Evolutionary conservation across 208 protist genomes (phyloP).

Genomic region (Borovskyia barvae): DNA sequence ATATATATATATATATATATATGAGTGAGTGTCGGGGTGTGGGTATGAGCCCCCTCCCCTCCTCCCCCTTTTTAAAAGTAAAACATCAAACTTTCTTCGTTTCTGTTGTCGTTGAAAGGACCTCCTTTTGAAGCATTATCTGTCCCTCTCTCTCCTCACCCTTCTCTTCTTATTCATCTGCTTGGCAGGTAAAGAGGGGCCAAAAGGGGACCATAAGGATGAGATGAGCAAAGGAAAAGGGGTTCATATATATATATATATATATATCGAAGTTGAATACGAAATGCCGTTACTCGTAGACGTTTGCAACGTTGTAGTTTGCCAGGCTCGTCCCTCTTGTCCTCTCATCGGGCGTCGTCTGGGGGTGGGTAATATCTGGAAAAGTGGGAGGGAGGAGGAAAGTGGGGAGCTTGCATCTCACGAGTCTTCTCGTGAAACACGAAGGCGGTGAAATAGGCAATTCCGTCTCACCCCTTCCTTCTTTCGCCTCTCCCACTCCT

Average conservation of each 20-base stretch:
- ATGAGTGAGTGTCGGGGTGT: not conserved
- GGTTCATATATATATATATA: too few species aligned
- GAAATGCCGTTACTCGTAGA: too few species aligned
- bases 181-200: too few species aligned
- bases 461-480: too few species aligned
- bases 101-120: not conserved
- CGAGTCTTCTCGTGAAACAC: too few species aligned
- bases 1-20: not conserved
- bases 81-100: not conserved
- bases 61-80: not conserved
- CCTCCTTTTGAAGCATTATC: not conserved
- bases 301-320: too few species aligned
- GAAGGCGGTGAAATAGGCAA: too few species aligned
- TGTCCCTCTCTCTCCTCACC: constrained; percentile 16
- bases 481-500: too few species aligned
- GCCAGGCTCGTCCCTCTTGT: not conserved
- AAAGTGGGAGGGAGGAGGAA: not conserved
- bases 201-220: too few species aligned
- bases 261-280: too few species aligned
- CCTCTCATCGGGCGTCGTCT: not conserved
- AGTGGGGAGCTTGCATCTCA: not conserved
- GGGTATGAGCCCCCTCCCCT: not conserved
- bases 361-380: not conserved
- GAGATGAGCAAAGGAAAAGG: too few species aligned
- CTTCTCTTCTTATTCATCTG: too few species aligned